Base-by-base conservation (phyloP, 139 green algal genomes). In the Diplosphaera chodatii region DNA sequence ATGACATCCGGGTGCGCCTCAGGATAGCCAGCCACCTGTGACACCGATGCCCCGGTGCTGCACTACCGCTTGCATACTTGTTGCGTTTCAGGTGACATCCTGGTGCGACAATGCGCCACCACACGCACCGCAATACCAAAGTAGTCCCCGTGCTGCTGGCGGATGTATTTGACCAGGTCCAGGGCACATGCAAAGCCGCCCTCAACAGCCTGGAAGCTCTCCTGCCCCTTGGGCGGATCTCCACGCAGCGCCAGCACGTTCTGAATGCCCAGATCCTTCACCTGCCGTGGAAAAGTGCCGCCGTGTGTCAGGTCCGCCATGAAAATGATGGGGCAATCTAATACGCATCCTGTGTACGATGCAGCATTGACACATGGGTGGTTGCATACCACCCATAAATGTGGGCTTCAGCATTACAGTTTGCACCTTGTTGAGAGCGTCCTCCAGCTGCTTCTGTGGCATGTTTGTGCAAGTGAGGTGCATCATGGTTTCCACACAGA, bases 401-500 rank as follows among this genome's bases (percentile, higher is more conserved):
- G n/a, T n/a, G n/a, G n/a, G n/a, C n/a, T n/a, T n/a, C 37, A 48
- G 37, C 37, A 48, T 10, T 10, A 6, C 8, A 21, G 3, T 59
- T n/a, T 18, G 22, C 48, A 92, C 87, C 86, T 92, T 86, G 22
- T 78, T 64, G 28, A 98, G 85, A 3, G 94, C 93, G 21, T 85
- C 74, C n/a, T 93, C 73, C 59, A 98, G 82, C 76, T 91, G 91
- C 56, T 96, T 89, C 55, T 90, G 74, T 0, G 88, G 89, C 92
- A 98, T 98, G 88, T 98, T 98, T 69, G 94, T 98, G 86, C 94
- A 98, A 4, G 94, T 98, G 48, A 98, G 80, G 82, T 98, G 94
- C 94, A 98, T 98, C 91, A 98, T 98, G 21, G 92, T 98, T 83
- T 98, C 92, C 33, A 98, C 85, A 68, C 90, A 89, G 1, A 98